phyloP scores from a whole-genome alignment of 805 yeast species.

The Clavispora asparagi region DNA sequence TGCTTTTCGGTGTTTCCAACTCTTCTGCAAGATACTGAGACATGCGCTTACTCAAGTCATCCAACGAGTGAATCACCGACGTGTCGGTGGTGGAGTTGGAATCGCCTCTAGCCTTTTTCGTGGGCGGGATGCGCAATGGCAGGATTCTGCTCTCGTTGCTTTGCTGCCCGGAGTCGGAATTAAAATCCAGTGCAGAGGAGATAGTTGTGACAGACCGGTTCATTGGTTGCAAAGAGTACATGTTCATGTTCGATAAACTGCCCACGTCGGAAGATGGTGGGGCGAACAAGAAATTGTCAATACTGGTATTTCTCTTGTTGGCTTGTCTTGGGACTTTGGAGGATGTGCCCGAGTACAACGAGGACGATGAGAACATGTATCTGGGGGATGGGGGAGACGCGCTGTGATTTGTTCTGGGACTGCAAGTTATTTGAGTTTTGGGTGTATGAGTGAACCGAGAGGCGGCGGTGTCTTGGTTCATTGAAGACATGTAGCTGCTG shows the following conservation, averaged over 20 bases:
- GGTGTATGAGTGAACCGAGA: not conserved
- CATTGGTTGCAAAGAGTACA: conserved; percentile 27
- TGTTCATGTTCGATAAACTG: conserved; percentile 7
- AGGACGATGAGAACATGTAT: not conserved
- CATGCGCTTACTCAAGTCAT: conserved; percentile 17
- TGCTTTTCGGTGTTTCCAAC: not conserved
- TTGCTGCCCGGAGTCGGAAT: not conserved
- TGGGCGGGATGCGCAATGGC: not conserved
- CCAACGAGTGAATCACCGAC: conserved; percentile 23
- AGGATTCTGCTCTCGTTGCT: not conserved
- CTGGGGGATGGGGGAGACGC: too few relatives aligned
- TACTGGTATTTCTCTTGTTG: conserved; percentile 7
- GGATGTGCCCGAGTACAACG: not conserved
- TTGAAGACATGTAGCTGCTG: not conserved
- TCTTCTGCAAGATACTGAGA: not conserved
- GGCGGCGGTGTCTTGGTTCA: not conserved
- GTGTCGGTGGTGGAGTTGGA: conserved; percentile 21
- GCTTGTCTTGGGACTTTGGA: not conserved
- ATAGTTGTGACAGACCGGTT: conserved; percentile 28
- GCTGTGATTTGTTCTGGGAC: not conserved
- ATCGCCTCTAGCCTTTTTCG: not conserved
- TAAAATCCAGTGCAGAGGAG: conserved; percentile 10
- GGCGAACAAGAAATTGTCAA: not conserved
- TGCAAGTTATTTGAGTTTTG: too few relatives aligned
- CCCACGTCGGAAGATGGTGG: not conserved